Percentiles rank a stretch among this genome's conserved stretches.
phyloP scores from a whole-genome alignment of 108 stramenopile genomes.

The Schizochytrium sp. region DNA sequence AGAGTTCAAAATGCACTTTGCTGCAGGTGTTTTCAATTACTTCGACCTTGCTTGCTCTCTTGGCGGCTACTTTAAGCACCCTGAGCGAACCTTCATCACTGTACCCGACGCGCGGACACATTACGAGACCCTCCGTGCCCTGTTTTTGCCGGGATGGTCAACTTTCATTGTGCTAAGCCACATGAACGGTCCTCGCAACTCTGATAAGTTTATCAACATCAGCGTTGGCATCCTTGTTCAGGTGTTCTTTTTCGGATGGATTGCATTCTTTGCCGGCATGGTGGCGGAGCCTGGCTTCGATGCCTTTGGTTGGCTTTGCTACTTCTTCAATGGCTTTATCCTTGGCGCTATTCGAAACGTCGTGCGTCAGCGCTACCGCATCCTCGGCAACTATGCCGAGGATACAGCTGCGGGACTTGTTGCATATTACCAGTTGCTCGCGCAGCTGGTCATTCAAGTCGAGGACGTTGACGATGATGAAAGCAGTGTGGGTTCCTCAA shows the following conservation, averaged over 20 bases:
- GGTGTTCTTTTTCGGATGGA: no score
- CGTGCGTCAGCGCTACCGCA: background rate
- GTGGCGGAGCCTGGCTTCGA: background rate
- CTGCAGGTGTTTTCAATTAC: slow-evolving; percentile 2
- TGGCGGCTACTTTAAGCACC: background rate
- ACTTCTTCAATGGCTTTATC: background rate
- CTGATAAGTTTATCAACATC: no score
- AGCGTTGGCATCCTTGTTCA: no score
- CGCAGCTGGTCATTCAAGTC: background rate
- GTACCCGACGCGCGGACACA: background rate
- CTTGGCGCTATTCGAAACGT: background rate
- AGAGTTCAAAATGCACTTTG: background rate
- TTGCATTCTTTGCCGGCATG: no score
- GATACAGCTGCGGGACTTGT: background rate
- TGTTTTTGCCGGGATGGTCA: no score
- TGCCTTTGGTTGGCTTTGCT: background rate
- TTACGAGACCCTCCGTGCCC: no score
- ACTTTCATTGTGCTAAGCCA: no score
- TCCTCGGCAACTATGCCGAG: background rate
- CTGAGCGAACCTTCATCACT: background rate
- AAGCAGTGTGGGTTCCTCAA: background rate
- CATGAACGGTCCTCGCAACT: no score
- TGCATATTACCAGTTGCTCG: background rate
- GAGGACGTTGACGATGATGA: background rate
- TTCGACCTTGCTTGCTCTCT: background rate